Conservation (phyloP, 176 grass and related monocot species). For the Phragmites australis region DNA sequence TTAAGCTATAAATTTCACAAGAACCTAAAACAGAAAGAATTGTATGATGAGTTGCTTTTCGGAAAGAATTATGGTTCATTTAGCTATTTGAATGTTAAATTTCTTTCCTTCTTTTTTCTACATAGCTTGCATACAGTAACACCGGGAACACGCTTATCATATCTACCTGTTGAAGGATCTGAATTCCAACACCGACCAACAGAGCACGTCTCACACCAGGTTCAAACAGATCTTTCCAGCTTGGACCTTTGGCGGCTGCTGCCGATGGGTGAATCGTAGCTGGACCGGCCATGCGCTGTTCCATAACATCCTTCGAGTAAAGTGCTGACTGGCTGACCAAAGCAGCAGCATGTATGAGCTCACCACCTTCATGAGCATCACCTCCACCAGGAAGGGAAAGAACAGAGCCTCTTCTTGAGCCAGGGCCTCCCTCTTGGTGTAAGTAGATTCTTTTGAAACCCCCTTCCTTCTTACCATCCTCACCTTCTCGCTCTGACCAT, state of each 20-base stretch:
- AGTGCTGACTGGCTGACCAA: slow-evolving; percentile 83
- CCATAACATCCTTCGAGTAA: slow-evolving; percentile 63
- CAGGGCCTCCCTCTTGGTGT: slow-evolving; percentile 68
- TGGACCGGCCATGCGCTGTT: slow-evolving; percentile 57
- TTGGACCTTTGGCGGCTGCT: slow-evolving; percentile 57
- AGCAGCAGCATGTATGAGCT: slow-evolving; percentile 75
- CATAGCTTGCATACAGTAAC: slow-evolving; percentile 1
- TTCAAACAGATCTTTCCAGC: slow-evolving; percentile 72
- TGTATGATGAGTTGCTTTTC: not conserved
- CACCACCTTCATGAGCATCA: slow-evolving; percentile 44
- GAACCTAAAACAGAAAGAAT: slow-evolving; percentile 15
- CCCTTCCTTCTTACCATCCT: slow-evolving; percentile 78
- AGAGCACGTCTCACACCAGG: slow-evolving; percentile 80
- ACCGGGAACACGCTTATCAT: not conserved
- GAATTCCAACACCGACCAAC: slow-evolving; percentile 73
- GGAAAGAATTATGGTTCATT: slow-evolving; percentile 22
- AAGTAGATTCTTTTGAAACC: slow-evolving; percentile 89
- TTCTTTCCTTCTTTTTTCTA: not conserved
- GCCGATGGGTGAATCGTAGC: slow-evolving; percentile 69
- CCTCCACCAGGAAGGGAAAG: slow-evolving; percentile 69
- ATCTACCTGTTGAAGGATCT: slow-evolving; percentile 87
- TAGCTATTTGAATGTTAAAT: slow-evolving; percentile 1
- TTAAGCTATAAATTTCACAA: not conserved
- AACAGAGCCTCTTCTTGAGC: slow-evolving; percentile 66
- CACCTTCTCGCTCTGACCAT: slow-evolving; percentile 76